These are phyloP conservation scores for Cladophialophora yegresii DNA, from an alignment of 2,329 filamentous ascomycete species.

Conservation along the genomic window DNA sequence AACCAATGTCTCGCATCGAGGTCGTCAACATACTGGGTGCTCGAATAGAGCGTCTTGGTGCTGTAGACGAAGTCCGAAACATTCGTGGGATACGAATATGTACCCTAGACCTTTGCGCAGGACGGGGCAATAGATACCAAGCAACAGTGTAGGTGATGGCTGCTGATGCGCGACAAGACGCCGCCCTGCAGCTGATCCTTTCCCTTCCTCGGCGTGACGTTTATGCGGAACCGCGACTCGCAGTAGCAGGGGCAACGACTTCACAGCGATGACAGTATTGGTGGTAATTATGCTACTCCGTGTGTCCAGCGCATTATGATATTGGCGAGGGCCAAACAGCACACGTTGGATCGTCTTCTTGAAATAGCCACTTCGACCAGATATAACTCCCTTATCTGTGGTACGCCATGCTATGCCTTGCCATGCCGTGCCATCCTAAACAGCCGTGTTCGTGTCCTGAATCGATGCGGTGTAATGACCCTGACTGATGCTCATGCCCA, in stretches of 20 bases:
- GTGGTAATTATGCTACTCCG: no score
- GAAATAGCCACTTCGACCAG: no score
- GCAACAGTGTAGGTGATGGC: not conserved
- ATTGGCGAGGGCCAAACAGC: not conserved
- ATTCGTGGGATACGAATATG: not conserved
- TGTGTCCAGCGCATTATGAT: not conserved
- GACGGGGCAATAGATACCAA: not conserved
- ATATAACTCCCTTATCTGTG: not conserved
- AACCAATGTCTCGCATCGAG: not conserved
- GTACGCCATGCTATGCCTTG: not conserved
- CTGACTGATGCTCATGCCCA: conserved; percentile 3
- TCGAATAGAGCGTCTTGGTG: not conserved
- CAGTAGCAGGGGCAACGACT: not conserved
- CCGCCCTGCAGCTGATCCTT: not conserved
- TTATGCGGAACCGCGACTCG: not conserved
- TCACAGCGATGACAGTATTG: no score
- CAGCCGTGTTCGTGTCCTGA: not conserved
- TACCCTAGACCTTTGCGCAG: not conserved
- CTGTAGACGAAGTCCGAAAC: conserved; percentile 3
- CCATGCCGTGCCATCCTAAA: not conserved
- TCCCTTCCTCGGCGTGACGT: not conserved
- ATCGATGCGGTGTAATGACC: not conserved
- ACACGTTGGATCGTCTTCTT: not conserved
- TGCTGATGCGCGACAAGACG: not conserved
- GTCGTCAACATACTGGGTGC: not conserved